Base-by-base conservation (phyloP, 257 asterid genomes). In the Sherardia arvensis region DNA sequence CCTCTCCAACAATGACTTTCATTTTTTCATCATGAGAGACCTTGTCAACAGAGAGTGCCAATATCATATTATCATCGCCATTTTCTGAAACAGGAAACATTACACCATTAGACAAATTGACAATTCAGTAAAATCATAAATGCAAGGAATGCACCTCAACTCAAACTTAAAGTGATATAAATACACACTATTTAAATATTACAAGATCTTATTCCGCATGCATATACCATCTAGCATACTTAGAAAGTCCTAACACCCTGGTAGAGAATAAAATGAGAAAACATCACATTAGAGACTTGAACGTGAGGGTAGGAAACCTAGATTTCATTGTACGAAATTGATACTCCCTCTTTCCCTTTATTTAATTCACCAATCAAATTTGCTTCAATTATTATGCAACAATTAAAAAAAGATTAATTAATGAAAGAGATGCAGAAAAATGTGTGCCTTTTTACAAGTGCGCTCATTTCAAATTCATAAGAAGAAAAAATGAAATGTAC, bases 11-110 rank as follows among this genome's bases (percentile, higher is more conserved):
- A 62, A 71, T 62, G 54, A 87, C 68, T 59, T 65, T 71, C 66
- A 71, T 69, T 62, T 78, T 79, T 69, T 79, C 79, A 76, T 89
- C 77, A 64, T 84, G 94, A 65, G 91, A 81, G 80, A 76, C 84
- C 80, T 81, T 82, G 84, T 85, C 96, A 54, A 90, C 74, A 59
- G 80, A 73, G 73, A 87, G 78, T 23, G 94, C 99, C 71, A 93
- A 60, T 58, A 93, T 66, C 72, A 81, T 83, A 80, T 89, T 89
- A 10, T 81, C 95, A 67, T 87, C 95, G 71, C 79, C 99, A 70
- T 82, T 70, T 47, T 54, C 95, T 92, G 87, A 73, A 67, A 74
- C 38, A 67, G 69, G 65, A 28, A 28, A 22, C 26, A 64, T 43
- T 53, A 11, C 49, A n/a, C 12, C 56, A 26, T 65, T 30, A 73